Base-by-base conservation (phyloP, 2,329 filamentous ascomycete genomes). In the Ophiocordyceps camponoti-floridani region DNA sequence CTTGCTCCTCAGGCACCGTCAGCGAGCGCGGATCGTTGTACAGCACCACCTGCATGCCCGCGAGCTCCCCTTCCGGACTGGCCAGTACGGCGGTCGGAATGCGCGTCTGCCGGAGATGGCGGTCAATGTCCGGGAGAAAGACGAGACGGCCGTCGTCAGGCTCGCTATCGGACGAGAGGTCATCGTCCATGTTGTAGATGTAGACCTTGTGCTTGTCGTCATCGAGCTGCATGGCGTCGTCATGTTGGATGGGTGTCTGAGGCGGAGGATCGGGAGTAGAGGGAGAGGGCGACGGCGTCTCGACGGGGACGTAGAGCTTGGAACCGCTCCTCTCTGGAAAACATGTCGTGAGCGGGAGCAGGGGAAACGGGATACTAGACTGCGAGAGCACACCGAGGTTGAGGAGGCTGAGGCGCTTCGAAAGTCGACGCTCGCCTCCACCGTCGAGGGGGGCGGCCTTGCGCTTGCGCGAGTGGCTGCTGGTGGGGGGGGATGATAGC, bases 171-270 rank as follows among this genome's bases (percentile, higher is more conserved):
- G 38, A 66, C 13, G 81, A 80, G 30, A 96, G 73, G 63, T 96
- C 89, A 53, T 82, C 82, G 57, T 94, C 87, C 10, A 98, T 70
- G 61, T 93, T 79, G 67, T 88, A 81, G 53, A 98, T 87, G 69
- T 91, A 95, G 48, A 95, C 77, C 56, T 82, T 84, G 65, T 94
- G 72, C 54, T 84, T 83, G 30, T 84, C 81, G 62, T 94, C 81
- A 63, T 96, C 88, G 48, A 96, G 59, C 46, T 82, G 73, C 89
- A 96, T 95, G 46, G 49, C 75, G 65, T 18, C 57, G 56, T 42
- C 51, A 44, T 44, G 48, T 50, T 42, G 51, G 45, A 41, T 50
- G 43, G 43, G 49, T 3, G 23, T 3, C 23, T 23, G 23, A 23
- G 23, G 23, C 23, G 23, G 3, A 3, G 23, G 23, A 23, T 3